These are phyloP conservation scores for Physcia stellaris DNA, from an alignment of 495 filamentous ascomycete genomes.

Conservation along the genomic window DNA sequence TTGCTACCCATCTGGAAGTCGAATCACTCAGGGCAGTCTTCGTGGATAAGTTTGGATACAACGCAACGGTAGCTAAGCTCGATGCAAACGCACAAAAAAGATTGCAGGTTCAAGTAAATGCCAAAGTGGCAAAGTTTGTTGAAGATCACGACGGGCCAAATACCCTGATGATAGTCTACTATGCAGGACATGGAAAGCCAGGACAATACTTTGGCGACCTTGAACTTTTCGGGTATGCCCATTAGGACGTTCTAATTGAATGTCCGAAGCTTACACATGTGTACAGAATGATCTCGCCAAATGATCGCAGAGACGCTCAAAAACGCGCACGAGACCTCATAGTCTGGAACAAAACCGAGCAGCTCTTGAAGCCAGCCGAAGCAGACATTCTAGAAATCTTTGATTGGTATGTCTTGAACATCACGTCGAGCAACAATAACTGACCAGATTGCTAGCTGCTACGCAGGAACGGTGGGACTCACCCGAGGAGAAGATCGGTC, in stretches of 20 bases:
- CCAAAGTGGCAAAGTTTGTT: slow-evolving; percentile 9
- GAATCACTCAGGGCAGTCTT: slow-evolving; percentile 1
- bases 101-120: slow-evolving; percentile 11
- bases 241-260: background rate
- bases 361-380: slow-evolving; percentile 11
- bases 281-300: slow-evolving; percentile 8
- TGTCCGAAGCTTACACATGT: slow-evolving; percentile 1
- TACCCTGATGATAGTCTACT: slow-evolving; percentile 22
- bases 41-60: slow-evolving; percentile 6
- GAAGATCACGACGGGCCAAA: slow-evolving; percentile 7
- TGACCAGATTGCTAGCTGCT: slow-evolving; percentile 6
- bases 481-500: slow-evolving; percentile 3
- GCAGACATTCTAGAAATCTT: slow-evolving; percentile 21
- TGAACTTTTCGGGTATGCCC: slow-evolving; percentile 8
- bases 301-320: background rate
- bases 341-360: slow-evolving; percentile 14
- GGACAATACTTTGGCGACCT: slow-evolving; percentile 7
- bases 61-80: slow-evolving; percentile 1
- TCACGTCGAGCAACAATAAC: background rate
- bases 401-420: slow-evolving; percentile 19
- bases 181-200: slow-evolving; percentile 20
- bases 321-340: background rate
- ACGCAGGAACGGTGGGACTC: slow-evolving; percentile 7
- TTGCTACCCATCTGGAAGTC: slow-evolving; percentile 6
- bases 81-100: slow-evolving; percentile 1